Conservation (phyloP, 2,329 filamentous ascomycete genomes). For the Ophiocordyceps sinensis region DNA sequence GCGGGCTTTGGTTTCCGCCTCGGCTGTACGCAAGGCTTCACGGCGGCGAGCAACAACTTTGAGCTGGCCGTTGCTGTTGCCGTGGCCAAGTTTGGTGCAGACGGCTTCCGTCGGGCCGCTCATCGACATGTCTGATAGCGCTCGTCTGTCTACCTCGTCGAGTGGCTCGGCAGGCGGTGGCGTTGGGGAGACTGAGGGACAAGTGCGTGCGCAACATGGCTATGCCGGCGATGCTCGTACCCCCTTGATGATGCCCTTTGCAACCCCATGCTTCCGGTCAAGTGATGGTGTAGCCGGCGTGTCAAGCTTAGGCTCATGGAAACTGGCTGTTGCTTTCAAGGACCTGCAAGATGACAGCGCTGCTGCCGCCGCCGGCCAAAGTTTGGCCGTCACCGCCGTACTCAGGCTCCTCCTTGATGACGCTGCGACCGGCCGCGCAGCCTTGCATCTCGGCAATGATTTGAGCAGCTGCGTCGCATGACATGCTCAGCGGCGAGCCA, state of each 20-base stretch:
- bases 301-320: not conserved
- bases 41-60: conserved; percentile 85
- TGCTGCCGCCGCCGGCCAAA: conserved; percentile 16
- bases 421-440: conserved; percentile 11
- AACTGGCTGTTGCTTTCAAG: conserved; percentile 11
- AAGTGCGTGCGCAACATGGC: too few species aligned
- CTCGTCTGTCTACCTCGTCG: conserved; percentile 66
- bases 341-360: conserved; percentile 14
- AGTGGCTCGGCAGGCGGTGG: conserved; percentile 39
- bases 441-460: conserved; percentile 26
- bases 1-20: too few species aligned
- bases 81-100: conserved; percentile 62
- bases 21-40: conserved; percentile 68
- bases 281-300: too few species aligned
- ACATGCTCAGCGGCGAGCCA: conserved; percentile 18
- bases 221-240: too few species aligned
- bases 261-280: too few species aligned
- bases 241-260: too few species aligned
- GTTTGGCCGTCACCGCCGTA: conserved; percentile 14
- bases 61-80: conserved; percentile 83
- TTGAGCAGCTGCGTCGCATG: conserved; percentile 18
- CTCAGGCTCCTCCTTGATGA: conserved; percentile 15
- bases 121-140: conserved; percentile 71
- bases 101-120: conserved; percentile 72
- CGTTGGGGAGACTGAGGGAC: conserved; percentile 26